These are phyloP conservation scores for Hemileccinum rubropunctum DNA, from an alignment of 768 basidiomycete genomes.

Conservation along the genomic window DNA sequence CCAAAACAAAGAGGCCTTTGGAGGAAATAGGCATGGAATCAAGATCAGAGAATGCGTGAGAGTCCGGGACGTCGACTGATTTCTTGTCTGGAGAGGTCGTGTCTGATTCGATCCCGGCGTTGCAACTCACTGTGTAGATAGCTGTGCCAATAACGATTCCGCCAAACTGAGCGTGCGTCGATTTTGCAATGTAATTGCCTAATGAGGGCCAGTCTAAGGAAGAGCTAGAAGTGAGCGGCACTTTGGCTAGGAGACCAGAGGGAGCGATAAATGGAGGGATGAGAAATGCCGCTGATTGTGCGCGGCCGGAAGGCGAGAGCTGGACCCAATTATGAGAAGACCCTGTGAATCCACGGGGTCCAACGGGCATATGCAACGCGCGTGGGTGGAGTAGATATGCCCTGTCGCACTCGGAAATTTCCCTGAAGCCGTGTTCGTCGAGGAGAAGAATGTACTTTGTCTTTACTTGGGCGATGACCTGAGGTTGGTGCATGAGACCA, in stretches of 20 bases:
- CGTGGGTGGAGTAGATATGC: constrained; percentile 43
- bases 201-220: constrained; percentile 26
- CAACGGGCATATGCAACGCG: constrained; percentile 36
- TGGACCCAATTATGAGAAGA: constrained; percentile 29
- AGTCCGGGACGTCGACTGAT: background rate
- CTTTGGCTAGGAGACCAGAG: constrained; percentile 16
- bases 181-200: constrained; percentile 26
- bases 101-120: background rate
- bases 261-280: constrained; percentile 61
- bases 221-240: constrained; percentile 16
- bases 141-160: constrained; percentile 35
- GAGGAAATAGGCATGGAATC: constrained; percentile 2
- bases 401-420: constrained; percentile 33
- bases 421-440: constrained; percentile 43
- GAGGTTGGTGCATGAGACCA: constrained; percentile 16
- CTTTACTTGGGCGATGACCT: constrained; percentile 35
- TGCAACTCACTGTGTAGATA: constrained; percentile 1
- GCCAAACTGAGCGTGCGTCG: constrained; percentile 32
- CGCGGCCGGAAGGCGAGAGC: constrained; percentile 27
- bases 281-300: constrained; percentile 47
- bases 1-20: constrained; percentile 32
- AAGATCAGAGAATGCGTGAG: background rate
- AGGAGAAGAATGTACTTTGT: constrained; percentile 54
- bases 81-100: background rate
- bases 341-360: constrained; percentile 37